Evolutionary conservation across 345 rosid genomes (phyloP).

Genomic region (Mercurialis annua): DNA sequence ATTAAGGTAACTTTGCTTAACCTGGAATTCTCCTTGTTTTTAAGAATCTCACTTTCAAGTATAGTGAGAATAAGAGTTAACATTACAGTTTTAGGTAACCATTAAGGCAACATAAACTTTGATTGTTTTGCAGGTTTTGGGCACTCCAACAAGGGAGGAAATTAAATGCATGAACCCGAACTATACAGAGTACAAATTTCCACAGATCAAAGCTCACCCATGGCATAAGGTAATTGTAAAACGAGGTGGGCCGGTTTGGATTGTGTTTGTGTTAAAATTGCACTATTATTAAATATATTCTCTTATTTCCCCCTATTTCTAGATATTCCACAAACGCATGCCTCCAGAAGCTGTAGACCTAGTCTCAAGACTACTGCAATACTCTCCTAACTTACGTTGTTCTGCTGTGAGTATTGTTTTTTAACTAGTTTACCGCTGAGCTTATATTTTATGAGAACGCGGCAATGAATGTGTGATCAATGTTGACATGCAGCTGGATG

Average conservation of each 20-base stretch:
- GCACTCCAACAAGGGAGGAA: conserved; percentile 98
- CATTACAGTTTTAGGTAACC: conserved; percentile 3
- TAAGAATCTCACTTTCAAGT: not conserved
- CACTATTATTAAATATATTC: not conserved
- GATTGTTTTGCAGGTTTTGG: conserved; percentile 58
- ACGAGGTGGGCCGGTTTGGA: not conserved
- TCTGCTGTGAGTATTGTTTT: conserved; percentile 60
- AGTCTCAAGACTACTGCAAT: conserved; percentile 92
- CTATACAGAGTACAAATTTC: conserved; percentile 91
- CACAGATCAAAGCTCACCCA: conserved; percentile 98
- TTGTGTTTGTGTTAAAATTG: not conserved
- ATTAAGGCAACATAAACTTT: not conserved
- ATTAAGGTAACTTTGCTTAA: conserved; percentile 60
- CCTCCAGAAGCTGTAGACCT: conserved; percentile 97
- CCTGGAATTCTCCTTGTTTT: not conserved
- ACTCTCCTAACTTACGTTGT: conserved; percentile 91
- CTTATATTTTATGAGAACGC: too few species aligned
- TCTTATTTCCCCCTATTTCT: conserved; percentile 13
- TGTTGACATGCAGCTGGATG: conserved; percentile 56
- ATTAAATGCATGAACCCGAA: conserved; percentile 99
- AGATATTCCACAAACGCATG: conserved; percentile 96
- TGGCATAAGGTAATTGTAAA: conserved; percentile 83
- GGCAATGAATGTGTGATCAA: not conserved
- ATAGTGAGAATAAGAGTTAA: not conserved
- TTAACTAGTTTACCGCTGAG: not conserved